Evolutionary conservation across 2,329 filamentous ascomycete genomes (phyloP), one percentile per base, ranked within the genome.

Genomic region (Neocucurbitaria cava): DNA sequence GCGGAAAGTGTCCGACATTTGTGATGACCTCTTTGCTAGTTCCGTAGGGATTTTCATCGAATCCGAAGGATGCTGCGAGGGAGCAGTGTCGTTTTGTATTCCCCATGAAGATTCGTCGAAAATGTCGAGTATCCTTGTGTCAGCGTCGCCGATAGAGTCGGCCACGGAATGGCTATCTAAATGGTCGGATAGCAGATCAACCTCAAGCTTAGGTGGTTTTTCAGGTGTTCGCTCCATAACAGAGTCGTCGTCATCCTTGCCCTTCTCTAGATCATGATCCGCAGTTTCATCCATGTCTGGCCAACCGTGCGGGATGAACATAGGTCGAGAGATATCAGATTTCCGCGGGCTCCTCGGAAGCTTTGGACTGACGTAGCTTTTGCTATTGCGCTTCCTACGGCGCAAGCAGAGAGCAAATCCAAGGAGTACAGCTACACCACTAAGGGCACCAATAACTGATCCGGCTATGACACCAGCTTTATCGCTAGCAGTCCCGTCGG

Each of bases 11-110:
- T 54, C 41, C 15, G 70, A 72, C 11, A 67, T 61, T 30, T 70
- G 69, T 1, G 77, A 78, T 2, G 66, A 56, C 31, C 73, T 64
- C 54, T 68, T 65, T 9, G 75, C 72, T 33, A 79, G 70, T 47
- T 77, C 75, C 15, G 76, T 75, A 5, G 77, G 71, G 13, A 78
- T 70, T 15, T 75, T 78, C 69, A 79, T 79, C 49, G 77, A 79
- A 45, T 78, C 74, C 48, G 76, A 73, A 6, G 77, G 76, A 20
- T 68, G 73, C 54, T 78, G 74, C 28, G 75, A 70, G 2, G 70
- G 71, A 33, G 68, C 62, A 33, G 72, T 68, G 17, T 70, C 68
- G 13, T 66, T 55, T 23, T 60, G 56, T 8, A 69, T 68, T 8
- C 76, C 77, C 68, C 67, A 78, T 21, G 75, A 70, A 9, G 77